phyloP scores from a whole-genome alignment of 2,329 filamentous ascomycete species.

The Calycina herbarum region DNA sequence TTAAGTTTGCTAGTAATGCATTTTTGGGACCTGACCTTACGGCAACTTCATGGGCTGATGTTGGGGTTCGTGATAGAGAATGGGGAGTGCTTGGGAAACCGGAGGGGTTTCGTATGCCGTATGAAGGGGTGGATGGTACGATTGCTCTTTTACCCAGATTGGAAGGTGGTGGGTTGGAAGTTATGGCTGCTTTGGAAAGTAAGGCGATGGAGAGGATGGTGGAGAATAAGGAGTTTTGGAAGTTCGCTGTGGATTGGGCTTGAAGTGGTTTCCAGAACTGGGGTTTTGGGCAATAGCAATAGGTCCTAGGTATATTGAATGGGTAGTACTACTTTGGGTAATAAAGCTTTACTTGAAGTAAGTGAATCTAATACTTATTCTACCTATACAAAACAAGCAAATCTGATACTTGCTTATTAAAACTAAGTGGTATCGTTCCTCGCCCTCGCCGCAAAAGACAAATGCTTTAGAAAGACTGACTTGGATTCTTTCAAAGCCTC shows the following conservation, averaged over 20 bases:
- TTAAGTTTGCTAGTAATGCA: conserved; percentile 20
- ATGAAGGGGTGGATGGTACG: conserved; percentile 21
- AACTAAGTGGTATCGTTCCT: too few relatives aligned
- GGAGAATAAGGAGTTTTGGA: conserved; percentile 18
- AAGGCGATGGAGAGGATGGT: conserved; percentile 24
- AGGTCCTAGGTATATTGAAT: too few relatives aligned
- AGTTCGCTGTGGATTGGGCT: conserved; percentile 13
- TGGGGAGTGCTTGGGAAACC: conserved; percentile 21
- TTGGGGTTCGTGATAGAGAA: conserved; percentile 17
- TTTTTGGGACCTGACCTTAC: conserved; percentile 24
- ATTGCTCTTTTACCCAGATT: conserved; percentile 21
- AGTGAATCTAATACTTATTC: too few relatives aligned
- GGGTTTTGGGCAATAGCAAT: too few relatives aligned
- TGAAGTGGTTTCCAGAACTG: too few relatives aligned
- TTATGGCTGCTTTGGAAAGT: conserved; percentile 20
- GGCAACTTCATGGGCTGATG: conserved; percentile 20
- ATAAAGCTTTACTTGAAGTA: too few relatives aligned
- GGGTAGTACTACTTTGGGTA: too few relatives aligned
- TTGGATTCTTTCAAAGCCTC: too few relatives aligned
- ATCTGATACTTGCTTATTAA: too few relatives aligned
- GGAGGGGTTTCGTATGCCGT: conserved; percentile 22
- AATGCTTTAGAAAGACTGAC: too few relatives aligned
- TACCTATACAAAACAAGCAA: too few relatives aligned
- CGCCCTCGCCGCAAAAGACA: too few relatives aligned
- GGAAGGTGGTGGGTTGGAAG: conserved; percentile 22